Evolutionary conservation across 176 grass and related monocot genomes (phyloP).

Genomic region (Echinochloa phyllopogon): DNA sequence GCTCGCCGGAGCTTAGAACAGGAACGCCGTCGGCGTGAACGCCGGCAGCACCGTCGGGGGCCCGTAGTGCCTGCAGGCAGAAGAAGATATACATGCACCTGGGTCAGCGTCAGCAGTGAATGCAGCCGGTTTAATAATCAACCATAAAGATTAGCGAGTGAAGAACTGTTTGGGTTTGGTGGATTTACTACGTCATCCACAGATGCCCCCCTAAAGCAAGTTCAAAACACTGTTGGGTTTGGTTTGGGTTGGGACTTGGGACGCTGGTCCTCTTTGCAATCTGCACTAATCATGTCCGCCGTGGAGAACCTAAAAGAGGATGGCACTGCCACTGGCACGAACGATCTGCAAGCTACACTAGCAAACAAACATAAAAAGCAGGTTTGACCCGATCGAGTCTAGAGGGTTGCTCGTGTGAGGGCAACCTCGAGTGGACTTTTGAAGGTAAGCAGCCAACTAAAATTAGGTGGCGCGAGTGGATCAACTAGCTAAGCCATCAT

Average conservation of each 20-base stretch:
- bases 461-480: conserved; percentile 3
- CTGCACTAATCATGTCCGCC: neutral
- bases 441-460: neutral
- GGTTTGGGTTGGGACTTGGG: neutral
- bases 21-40: conserved; percentile 72
- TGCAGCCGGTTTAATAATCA: neutral
- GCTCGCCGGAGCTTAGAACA: conserved; percentile 53
- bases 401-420: neutral
- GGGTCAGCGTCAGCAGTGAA: conserved; percentile 22
- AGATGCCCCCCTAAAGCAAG: neutral
- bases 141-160: neutral
- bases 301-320: conserved; percentile 1
- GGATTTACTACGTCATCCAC: neutral
- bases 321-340: too few relatives aligned
- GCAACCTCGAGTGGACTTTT: neutral
- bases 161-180: neutral
- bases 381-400: neutral
- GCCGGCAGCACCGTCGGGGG: conserved; percentile 56
- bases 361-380: neutral
- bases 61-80: conserved; percentile 57
- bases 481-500: neutral
- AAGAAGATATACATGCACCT: neutral
- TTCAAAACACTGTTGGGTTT: neutral
- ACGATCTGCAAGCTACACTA: neutral
- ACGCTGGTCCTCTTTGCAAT: neutral